These are phyloP conservation scores for Lipomyces lipofer DNA, from an alignment of 805 yeast genomes.

Conservation along the genomic window DNA sequence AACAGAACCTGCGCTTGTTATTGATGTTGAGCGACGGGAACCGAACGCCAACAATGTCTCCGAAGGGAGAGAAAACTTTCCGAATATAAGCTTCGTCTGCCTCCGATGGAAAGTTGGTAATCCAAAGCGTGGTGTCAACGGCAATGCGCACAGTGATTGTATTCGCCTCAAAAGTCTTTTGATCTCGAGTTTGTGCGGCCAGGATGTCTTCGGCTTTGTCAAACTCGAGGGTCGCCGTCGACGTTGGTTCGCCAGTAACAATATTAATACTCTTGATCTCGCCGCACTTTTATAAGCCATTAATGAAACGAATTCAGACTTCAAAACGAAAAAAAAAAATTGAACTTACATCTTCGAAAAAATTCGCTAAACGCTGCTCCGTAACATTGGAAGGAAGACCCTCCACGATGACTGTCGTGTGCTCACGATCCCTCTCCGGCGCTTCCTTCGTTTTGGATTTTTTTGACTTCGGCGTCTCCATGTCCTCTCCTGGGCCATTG, in stretches of 20 bases:
- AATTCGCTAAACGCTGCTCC: conserved; percentile 44
- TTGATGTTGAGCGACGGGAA: conserved; percentile 63
- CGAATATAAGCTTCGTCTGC: conserved; percentile 46
- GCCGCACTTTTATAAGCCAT: conserved; percentile 51
- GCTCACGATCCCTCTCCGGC: conserved; percentile 48
- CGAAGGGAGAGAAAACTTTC: conserved; percentile 45
- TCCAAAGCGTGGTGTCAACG: conserved; percentile 60
- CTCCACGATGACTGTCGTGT: conserved; percentile 54
- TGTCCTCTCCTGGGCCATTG: not conserved
- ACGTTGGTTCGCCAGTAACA: conserved; percentile 10
- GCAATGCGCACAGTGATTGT: conserved; percentile 51
- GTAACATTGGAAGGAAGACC: conserved; percentile 47
- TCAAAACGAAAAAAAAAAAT: not conserved
- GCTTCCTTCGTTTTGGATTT: conserved; percentile 10
- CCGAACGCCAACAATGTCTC: conserved; percentile 52
- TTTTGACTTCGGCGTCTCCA: conserved; percentile 1
- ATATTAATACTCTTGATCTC: conserved; percentile 38
- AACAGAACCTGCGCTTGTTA: conserved; percentile 67
- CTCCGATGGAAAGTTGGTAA: conserved; percentile 69
- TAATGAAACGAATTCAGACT: no score
- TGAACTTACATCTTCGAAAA: conserved; percentile 48
- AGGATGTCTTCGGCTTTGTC: conserved; percentile 48
- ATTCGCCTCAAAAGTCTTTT: conserved; percentile 45
- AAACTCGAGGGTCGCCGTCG: conserved; percentile 63
- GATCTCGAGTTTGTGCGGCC: conserved; percentile 61